Base-by-base conservation (phyloP, 257 asterid species). In the Anisodus tanguticus region DNA sequence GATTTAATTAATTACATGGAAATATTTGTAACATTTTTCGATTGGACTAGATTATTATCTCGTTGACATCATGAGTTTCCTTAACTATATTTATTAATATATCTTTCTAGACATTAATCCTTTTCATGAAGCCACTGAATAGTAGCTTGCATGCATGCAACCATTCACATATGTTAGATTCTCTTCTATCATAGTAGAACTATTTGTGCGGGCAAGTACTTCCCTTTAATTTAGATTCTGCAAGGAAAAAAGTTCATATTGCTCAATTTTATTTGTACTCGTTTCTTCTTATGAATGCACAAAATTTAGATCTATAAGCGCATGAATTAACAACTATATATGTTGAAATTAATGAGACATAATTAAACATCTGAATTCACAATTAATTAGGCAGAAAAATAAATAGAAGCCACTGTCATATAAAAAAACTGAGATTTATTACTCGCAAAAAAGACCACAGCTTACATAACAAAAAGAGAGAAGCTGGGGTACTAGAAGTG, bases 101-200 rank as follows among this genome's bases (percentile, higher is more conserved):
- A 43, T n/a, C 55, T 8, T 70, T 43, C 54, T 69, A 69, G 57
- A 17, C 31, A 15, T 43, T 43, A 51, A 26, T 76, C 39, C 51
- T 49, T 76, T 76, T 43, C 35, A 22, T 51, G 60, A 4, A 35
- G 77, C 26, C 77, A 69, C 77, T 69, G 22, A 39, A 67, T 47
- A 19, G 57, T 72, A 47, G 59, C 53, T 68, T 70, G 37, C 60
- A 47, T 72, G 81, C 81, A 76, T 76, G 81, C 63, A 51, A 76
- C 63, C 63, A 76, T 26, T 12, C 26, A 49, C 45, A 26, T 31
- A 26, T 51, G 60, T 47, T 51, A 11, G 6, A 76, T 76, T 54
- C 81, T 74, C 62, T 49, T 76, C n/a, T 49, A 22, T 22, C 62
- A 74, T 49, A 49, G 81, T 22, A 74, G 12, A 47, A 9, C 22